phyloP scores from a whole-genome alignment of 768 basidiomycete genomes.

The Chalciporus chontae region DNA sequence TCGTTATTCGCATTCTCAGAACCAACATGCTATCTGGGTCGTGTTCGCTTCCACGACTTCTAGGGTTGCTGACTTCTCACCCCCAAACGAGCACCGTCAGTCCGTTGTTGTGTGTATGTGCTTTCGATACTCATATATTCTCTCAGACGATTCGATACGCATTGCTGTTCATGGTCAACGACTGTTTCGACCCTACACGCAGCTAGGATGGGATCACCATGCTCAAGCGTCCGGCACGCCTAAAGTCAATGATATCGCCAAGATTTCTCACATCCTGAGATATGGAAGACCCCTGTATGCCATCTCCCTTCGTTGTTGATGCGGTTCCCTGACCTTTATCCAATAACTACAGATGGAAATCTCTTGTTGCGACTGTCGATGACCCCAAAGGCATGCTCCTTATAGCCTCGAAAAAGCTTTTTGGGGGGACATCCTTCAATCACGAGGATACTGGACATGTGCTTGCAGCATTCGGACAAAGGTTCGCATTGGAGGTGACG shows the following conservation, averaged over 20 bases:
- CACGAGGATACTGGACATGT: neutral
- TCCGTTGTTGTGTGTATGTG: neutral
- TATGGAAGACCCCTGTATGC: conserved; percentile 4
- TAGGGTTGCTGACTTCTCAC: neutral
- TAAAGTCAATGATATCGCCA: neutral
- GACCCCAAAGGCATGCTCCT: too few species aligned
- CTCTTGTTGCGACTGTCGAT: neutral
- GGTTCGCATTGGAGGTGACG: neutral
- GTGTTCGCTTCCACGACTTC: neutral
- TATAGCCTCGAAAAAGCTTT: neutral
- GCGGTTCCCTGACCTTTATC: neutral
- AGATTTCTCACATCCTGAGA: neutral
- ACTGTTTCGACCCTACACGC: neutral
- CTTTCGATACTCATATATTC: neutral
- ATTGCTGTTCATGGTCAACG: neutral
- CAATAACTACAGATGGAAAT: neutral
- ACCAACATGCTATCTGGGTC: neutral
- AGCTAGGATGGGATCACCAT: conserved; percentile 2
- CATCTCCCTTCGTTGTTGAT: neutral
- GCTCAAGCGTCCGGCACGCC: neutral
- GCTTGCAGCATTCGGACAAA: neutral
- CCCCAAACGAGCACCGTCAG: neutral
- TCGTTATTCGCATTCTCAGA: neutral
- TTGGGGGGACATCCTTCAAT: neutral
- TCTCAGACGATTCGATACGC: too few species aligned